phyloP scores from a whole-genome alignment of 441 rosid genomes.

The Croton laevigatus region DNA sequence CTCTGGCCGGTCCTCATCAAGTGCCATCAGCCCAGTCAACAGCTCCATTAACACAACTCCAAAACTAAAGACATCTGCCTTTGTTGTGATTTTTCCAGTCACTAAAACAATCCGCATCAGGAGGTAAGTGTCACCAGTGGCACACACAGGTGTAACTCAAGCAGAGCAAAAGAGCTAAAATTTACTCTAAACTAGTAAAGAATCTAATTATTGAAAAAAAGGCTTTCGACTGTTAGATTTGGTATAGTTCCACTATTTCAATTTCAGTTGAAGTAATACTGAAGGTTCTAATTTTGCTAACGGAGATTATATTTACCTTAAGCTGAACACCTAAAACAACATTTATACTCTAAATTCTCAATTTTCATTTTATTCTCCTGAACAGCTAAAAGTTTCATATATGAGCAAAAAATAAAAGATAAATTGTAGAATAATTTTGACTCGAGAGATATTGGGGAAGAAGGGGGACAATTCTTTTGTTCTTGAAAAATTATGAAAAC shows the following conservation, averaged over 20 bases:
- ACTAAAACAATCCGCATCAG: slow-evolving; percentile 32
- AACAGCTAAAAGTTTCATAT: slow-evolving; percentile 5
- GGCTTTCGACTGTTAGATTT: not conserved
- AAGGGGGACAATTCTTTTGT: not conserved
- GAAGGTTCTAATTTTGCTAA: not conserved
- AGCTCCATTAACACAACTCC: slow-evolving; percentile 81
- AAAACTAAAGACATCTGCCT: slow-evolving; percentile 72
- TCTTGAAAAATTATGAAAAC: not conserved
- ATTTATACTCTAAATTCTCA: not conserved
- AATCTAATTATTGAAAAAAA: not conserved
- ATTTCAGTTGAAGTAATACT: not conserved
- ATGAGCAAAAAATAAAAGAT: not conserved
- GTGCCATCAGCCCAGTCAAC: slow-evolving; percentile 64
- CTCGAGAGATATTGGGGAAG: not conserved
- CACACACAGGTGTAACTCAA: not conserved
- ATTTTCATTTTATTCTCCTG: not conserved
- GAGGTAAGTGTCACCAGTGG: slow-evolving; percentile 6
- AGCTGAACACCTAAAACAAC: not conserved
- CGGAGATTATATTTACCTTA: not conserved
- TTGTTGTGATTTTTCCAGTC: slow-evolving; percentile 75
- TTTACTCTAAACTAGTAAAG: not conserved
- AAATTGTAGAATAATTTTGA: not conserved
- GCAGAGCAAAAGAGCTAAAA: not conserved
- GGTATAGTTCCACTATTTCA: not conserved
- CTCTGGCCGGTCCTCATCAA: slow-evolving; percentile 67